These are phyloP conservation scores for Phycomyces blakesleeanus DNA, from an alignment of 192 early-diverging fungal species.

Conservation along the genomic window DNA sequence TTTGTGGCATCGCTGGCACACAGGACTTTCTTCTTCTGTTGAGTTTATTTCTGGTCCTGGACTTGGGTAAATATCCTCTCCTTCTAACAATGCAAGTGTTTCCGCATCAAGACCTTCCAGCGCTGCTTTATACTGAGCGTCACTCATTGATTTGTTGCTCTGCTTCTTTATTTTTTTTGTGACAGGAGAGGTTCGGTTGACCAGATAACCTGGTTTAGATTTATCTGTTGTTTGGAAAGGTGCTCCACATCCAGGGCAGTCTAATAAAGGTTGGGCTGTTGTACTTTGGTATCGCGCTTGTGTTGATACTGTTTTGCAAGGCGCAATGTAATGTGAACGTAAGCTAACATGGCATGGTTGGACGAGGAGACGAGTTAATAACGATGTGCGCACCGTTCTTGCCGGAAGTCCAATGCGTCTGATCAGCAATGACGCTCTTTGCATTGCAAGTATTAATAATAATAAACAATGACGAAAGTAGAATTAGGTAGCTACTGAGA, in stretches of 20 bases:
- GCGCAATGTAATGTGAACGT: too few relatives aligned
- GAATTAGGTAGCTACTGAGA: not conserved
- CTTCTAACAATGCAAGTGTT: slow-evolving; percentile 25
- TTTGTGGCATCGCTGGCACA: slow-evolving; percentile 68
- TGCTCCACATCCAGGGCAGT: slow-evolving; percentile 69
- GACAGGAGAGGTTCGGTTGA: slow-evolving; percentile 30
- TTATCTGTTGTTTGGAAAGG: slow-evolving; percentile 50
- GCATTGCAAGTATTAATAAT: not conserved
- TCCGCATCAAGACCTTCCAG: slow-evolving; percentile 40
- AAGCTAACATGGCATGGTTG: too few relatives aligned
- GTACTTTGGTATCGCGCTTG: not conserved
- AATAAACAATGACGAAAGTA: not conserved
- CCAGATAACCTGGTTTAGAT: slow-evolving; percentile 49
- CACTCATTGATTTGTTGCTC: slow-evolving; percentile 33
- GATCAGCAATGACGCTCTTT: not conserved
- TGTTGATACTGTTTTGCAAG: too few relatives aligned
- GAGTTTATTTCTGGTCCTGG: not conserved
- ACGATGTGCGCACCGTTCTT: not conserved
- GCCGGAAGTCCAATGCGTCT: not conserved
- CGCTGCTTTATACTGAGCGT: slow-evolving; percentile 36
- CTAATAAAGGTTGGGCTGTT: not conserved
- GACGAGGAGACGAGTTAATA: too few relatives aligned
- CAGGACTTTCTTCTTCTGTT: slow-evolving; percentile 33
- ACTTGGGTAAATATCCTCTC: not conserved
- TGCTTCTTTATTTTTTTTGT: not conserved